Percentiles rank a stretch among this genome's conserved stretches.
Conservation (phyloP, 768 basidiomycete species). For the Auricularia sp. region DNA sequence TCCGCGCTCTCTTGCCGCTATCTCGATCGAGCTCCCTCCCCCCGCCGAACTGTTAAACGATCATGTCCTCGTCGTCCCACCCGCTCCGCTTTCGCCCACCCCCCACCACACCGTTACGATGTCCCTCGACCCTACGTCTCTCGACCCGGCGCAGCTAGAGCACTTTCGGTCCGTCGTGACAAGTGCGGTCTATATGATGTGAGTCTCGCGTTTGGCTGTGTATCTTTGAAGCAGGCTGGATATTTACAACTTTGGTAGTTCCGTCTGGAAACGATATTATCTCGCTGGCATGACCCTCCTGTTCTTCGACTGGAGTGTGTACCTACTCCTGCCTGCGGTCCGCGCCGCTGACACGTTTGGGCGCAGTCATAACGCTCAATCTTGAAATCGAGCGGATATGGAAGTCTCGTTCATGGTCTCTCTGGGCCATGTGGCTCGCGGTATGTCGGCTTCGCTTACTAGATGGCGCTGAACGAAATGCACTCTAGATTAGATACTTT, state of each 20-base stretch:
- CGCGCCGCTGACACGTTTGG: neutral
- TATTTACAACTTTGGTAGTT: neutral
- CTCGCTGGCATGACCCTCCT: neutral
- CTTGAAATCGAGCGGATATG: neutral
- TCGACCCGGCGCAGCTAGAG: too few species aligned
- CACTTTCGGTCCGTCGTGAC: too few species aligned
- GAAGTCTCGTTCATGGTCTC: neutral
- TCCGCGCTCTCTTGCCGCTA: too few species aligned
- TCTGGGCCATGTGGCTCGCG: neutral
- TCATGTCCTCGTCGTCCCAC: too few species aligned
- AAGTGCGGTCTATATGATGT: neutral
- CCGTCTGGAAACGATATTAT: neutral
- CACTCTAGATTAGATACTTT: neutral
- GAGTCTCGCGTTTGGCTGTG: neutral
- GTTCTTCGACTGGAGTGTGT: neutral
- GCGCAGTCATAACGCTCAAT: neutral
- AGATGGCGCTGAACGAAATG: neutral
- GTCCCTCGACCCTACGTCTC: too few species aligned
- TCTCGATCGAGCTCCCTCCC: too few species aligned
- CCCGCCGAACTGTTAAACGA: too few species aligned
- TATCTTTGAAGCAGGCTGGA: too few species aligned
- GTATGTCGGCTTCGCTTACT: neutral
- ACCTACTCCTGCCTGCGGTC: neutral
- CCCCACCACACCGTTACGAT: too few species aligned
- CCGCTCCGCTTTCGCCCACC: too few species aligned